A percentile compares a stretch with the other conserved stretches of the same genome.
Evolutionary conservation across 2,329 filamentous ascomycete species (phyloP).

Genomic region (Malbranchea zuffiana): DNA sequence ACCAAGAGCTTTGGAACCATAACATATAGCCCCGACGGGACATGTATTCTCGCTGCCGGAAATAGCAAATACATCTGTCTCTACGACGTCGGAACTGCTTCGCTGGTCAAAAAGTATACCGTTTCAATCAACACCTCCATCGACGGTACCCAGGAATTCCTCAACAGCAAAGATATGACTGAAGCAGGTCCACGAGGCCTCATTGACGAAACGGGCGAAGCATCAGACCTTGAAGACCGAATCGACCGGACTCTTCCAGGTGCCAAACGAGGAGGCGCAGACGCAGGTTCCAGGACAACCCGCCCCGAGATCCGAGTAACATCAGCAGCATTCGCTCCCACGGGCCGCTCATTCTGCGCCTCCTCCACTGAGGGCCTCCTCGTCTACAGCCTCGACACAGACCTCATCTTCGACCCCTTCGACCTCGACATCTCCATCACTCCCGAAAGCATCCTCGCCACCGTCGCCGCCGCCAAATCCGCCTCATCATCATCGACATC

Average conservation of each 20-base stretch:
- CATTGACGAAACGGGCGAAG: constrained; percentile 80
- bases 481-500: constrained; percentile 18
- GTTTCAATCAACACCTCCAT: constrained; percentile 93
- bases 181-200: constrained; percentile 76
- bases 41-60: constrained; percentile 77
- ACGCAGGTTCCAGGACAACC: constrained; percentile 66
- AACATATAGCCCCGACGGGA: constrained; percentile 83
- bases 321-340: constrained; percentile 75
- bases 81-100: constrained; percentile 88
- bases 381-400: constrained; percentile 80
- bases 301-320: constrained; percentile 75
- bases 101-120: constrained; percentile 86
- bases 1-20: constrained; percentile 86
- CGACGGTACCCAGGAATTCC: constrained; percentile 90
- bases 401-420: constrained; percentile 84
- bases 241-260: constrained; percentile 72
- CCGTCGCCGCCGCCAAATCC: constrained; percentile 44
- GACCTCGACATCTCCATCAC: constrained; percentile 93
- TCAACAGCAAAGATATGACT: constrained; percentile 84
- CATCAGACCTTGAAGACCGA: constrained; percentile 77
- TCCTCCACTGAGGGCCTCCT: constrained; percentile 89
- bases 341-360: constrained; percentile 83
- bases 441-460: constrained; percentile 69
- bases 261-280: constrained; percentile 76
- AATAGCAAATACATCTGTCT: constrained; percentile 98